Evolutionary conservation across 2,329 filamentous ascomycete genomes (phyloP), one percentile per base, ranked within the genome.

Genomic region (Tolypocladium paradoxum): DNA sequence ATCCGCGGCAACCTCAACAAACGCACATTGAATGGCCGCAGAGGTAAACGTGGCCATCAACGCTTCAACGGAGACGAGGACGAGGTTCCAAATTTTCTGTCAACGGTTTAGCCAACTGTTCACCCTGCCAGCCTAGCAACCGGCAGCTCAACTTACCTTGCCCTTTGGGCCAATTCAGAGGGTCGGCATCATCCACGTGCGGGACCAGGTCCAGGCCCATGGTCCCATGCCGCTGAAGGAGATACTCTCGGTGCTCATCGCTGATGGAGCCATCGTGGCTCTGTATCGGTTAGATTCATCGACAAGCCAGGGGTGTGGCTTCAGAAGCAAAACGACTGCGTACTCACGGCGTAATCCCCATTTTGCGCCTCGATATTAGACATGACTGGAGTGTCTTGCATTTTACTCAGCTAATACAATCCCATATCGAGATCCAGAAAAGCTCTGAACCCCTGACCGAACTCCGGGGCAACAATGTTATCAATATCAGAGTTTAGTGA

Each of bases 11-110:
- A 83, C 81, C 24, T 71, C 67, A 47, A 73, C 70, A 59, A 76
- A 83, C 4, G 77, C 78, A 2, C 76, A 74, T 55, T 79, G 76
- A 56, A 82, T 80, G 5, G 72, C 65, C 0, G 77, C 71, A 0
- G 79, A 76, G 1, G 71, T 77, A 57, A 82, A 81, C 1, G 76
- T 78, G 46, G 73, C 71, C 75, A 82, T 82, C 64, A 75, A 75
- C 31, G 77, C 76, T 53, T 82, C 77, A 59, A 80, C 78, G 0
- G 77, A 75, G 18, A 83, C 77, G 11, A 82, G 70, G 12, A 73
- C 53, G 0, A 83, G 65, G 54, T 82, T 80, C 52, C 68, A 53
- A 1, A 69, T 62, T 73, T 81, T 82, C 76, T 79, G 55, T 34
- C n/a, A 35, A 4, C 7, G 22, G 6, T 22, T 43, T 43, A 43